phyloP scores from a whole-genome alignment of 2,329 filamentous ascomycete species.

The Cladophialophora psammophila region DNA sequence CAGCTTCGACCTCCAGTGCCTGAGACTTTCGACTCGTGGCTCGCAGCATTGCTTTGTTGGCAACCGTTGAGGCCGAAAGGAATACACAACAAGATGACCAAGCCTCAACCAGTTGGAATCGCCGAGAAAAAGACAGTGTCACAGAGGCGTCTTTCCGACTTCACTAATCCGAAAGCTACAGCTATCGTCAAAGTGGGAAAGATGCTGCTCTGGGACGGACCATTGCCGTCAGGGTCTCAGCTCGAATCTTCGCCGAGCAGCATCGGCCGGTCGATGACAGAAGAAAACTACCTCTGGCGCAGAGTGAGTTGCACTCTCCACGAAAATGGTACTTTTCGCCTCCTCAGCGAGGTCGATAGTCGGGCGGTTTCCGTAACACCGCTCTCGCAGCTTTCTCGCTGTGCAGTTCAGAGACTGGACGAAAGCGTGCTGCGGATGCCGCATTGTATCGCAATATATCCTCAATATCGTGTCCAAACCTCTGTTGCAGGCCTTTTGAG shows the following conservation, averaged over 20 bases:
- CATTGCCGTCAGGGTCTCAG: conserved; percentile 40
- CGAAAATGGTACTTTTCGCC: conserved; percentile 92
- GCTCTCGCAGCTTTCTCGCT: conserved; percentile 85
- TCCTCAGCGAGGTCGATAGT: conserved; percentile 85
- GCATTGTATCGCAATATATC: conserved; percentile 93
- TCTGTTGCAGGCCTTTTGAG: conserved; percentile 77
- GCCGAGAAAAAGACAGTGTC: conserved; percentile 52
- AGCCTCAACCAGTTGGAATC: conserved; percentile 55
- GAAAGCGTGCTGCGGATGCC: conserved; percentile 90
- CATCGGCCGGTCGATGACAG: conserved; percentile 57
- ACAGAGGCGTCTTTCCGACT: conserved; percentile 55
- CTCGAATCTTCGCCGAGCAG: conserved; percentile 24
- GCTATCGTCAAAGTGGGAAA: conserved; percentile 96
- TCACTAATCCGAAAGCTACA: conserved; percentile 68
- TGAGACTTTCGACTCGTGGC: conserved; percentile 61
- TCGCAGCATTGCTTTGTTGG: conserved; percentile 60
- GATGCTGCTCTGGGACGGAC: conserved; percentile 88
- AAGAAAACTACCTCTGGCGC: conserved; percentile 68
- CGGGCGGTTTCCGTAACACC: conserved; percentile 83
- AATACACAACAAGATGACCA: conserved; percentile 59
- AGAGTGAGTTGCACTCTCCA: conserved; percentile 90
- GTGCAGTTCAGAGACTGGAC: conserved; percentile 88
- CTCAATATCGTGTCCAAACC: conserved; percentile 81
- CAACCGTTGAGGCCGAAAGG: conserved; percentile 59
- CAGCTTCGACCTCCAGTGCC: conserved; percentile 58